Evolutionary conservation across 2,329 filamentous ascomycete species (phyloP).

Genomic region (Macrophomina pseudophaseolina): DNA sequence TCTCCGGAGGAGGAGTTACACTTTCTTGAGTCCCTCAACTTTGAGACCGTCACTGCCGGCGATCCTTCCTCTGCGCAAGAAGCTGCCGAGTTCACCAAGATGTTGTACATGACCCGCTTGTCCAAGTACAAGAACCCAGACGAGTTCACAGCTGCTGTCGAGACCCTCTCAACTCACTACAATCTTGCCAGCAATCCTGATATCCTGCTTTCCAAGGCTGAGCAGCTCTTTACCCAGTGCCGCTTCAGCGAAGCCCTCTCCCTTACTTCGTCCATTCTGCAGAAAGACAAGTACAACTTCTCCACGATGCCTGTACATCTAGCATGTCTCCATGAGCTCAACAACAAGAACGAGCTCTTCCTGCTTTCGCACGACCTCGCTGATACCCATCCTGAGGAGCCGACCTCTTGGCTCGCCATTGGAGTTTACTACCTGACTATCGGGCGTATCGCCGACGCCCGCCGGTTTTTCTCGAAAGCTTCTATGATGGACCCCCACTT

Average conservation of each 20-base stretch:
- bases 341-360: constrained; percentile 86
- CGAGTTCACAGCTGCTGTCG: constrained; percentile 82
- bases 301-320: constrained; percentile 87
- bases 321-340: constrained; percentile 86
- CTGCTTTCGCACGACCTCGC: constrained; percentile 90
- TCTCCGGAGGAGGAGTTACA: constrained; percentile 86
- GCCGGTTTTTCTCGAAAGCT: constrained; percentile 95
- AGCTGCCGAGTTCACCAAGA: constrained; percentile 90
- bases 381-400: constrained; percentile 87
- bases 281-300: constrained; percentile 87
- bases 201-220: constrained; percentile 85
- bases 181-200: constrained; percentile 85
- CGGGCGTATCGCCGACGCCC: constrained; percentile 86
- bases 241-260: constrained; percentile 85
- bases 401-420: constrained; percentile 91
- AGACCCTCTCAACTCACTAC: constrained; percentile 93
- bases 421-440: constrained; percentile 94
- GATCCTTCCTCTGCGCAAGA: constrained; percentile 75
- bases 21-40: constrained; percentile 87
- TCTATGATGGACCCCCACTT: constrained; percentile 98
- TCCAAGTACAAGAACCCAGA: constrained; percentile 92
- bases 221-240: constrained; percentile 92
- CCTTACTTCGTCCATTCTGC: constrained; percentile 82
- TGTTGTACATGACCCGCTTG: constrained; percentile 92
- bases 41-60: constrained; percentile 75